phyloP scores from a whole-genome alignment of 1,284 basidiomycete genomes.

The Dichomitus squalens region DNA sequence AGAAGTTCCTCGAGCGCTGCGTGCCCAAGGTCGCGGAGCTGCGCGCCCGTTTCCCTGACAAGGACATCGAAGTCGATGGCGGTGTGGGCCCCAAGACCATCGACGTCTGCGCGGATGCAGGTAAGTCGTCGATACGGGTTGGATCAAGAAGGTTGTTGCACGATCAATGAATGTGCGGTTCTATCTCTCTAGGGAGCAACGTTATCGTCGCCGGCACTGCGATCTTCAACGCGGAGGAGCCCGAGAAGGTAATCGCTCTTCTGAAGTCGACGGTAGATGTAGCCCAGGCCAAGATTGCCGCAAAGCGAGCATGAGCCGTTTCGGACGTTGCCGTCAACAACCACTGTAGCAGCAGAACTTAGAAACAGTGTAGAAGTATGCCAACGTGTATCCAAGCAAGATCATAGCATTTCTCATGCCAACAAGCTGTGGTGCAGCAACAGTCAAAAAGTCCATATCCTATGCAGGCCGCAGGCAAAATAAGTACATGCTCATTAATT shows the following conservation, averaged over 20 bases:
- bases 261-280: slow-evolving; percentile 75
- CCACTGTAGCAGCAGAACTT: background rate
- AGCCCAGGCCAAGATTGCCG: slow-evolving; percentile 56
- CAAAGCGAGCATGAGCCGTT: slow-evolving; percentile 3
- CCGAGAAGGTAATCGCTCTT: slow-evolving; percentile 75
- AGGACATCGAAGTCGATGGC: slow-evolving; percentile 97
- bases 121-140: slow-evolving; percentile 43
- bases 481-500: too few relatives aligned
- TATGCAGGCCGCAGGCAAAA: too few relatives aligned
- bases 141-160: background rate
- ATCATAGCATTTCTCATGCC: background rate
- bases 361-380: background rate
- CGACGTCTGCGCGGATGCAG: slow-evolving; percentile 88
- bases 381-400: background rate
- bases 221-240: slow-evolving; percentile 83
- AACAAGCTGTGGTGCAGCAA: background rate
- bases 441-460: too few relatives aligned
- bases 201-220: slow-evolving; percentile 99
- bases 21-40: slow-evolving; percentile 94
- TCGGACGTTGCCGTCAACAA: background rate
- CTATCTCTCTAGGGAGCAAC: slow-evolving; percentile 73
- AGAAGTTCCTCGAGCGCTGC: slow-evolving; percentile 95
- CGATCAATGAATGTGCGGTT: background rate
- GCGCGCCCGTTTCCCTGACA: slow-evolving; percentile 86
- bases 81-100: slow-evolving; percentile 94